Evolutionary conservation across 331 rosid genomes (phyloP), one percentile per base, ranked within the genome.

Genomic region (Phaseolus coccineus): DNA sequence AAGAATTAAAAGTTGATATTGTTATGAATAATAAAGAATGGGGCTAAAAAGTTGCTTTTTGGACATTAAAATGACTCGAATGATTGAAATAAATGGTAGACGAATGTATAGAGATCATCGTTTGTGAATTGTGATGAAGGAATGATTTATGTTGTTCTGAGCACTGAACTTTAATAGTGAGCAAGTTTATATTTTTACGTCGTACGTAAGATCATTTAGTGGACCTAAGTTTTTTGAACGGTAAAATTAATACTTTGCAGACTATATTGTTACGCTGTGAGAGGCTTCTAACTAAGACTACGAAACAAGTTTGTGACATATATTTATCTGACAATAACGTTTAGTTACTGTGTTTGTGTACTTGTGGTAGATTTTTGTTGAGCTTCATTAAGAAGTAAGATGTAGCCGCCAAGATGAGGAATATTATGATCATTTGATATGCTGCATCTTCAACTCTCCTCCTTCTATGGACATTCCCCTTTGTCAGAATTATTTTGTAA

Each of bases 301-400:
- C 22, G 27, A 59, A 65, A 33, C 44, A 15, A 31, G 44, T 56
- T 65, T 19, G 22, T 19, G 22, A 19, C 22, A 19, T 44, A 22
- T 47, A 53, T 2, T 27, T 63, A 14, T 77, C 55, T 63, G 48
- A 15, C 50, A 52, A 70, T 55, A 35, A 13, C 30, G 51, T 73
- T 19, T 33, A 40, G 51, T 73, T 15, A 52, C 48, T 52, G 47
- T 25, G 28, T 62, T 4, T 57, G 37, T 64, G 66, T 71, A 4
- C 31, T 22, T 37, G 67, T 76, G 68, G 69, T 80, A 84, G 85
- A 68, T 56, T 73, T 84, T 57, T 46, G 37, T 22, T 37, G 64
- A 58, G 80, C 77, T 59, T 48, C 59, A 0, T 30, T 19, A 48
- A 40, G 64, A 61, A 61, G 50, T 33, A 74, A 47, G 56, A 71